phyloP scores from a whole-genome alignment of 2,329 filamentous ascomycete genomes.

The Tolypocladium inflatum region DNA sequence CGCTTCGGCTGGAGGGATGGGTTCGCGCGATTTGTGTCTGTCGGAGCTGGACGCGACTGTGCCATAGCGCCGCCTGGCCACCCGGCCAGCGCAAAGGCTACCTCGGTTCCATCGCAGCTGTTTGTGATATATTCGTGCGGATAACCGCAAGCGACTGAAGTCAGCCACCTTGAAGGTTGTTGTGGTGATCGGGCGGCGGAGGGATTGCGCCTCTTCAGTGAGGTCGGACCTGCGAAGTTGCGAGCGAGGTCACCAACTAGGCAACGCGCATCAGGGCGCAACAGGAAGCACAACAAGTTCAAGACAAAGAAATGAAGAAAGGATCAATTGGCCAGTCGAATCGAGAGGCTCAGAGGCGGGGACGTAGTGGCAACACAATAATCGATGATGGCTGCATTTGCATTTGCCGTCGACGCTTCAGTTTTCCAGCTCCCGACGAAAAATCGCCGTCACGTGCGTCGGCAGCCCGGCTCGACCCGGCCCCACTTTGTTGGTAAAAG shows the following conservation, averaged over 20 bases:
- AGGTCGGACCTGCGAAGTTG: not conserved
- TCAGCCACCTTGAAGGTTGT: conserved; percentile 22
- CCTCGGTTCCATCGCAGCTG: conserved; percentile 27
- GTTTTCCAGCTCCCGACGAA: not conserved
- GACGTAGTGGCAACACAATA: not conserved
- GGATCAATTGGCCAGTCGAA: not conserved
- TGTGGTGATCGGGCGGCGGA: not conserved
- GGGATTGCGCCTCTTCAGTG: not conserved
- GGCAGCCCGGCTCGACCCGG: not conserved
- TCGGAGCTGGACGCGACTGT: conserved; percentile 14
- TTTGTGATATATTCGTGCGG: conserved; percentile 30
- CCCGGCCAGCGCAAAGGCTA: conserved; percentile 27
- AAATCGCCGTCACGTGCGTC: not conserved
- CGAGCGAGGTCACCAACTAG: not conserved
- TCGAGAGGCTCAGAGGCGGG: not conserved
- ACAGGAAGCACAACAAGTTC: not conserved
- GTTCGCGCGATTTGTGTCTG: conserved; percentile 12
- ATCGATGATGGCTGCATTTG: not conserved
- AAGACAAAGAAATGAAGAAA: not conserved
- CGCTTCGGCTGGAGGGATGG: conserved; percentile 10
- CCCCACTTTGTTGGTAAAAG: not conserved
- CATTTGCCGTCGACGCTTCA: not conserved
- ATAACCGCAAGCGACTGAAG: conserved; percentile 30
- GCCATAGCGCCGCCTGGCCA: conserved; percentile 24
- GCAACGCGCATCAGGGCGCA: not conserved